Evolutionary conservation across 305 asterid species (phyloP), one percentile per base, ranked within the genome.

Genomic region (Solanum aculeatissimum): DNA sequence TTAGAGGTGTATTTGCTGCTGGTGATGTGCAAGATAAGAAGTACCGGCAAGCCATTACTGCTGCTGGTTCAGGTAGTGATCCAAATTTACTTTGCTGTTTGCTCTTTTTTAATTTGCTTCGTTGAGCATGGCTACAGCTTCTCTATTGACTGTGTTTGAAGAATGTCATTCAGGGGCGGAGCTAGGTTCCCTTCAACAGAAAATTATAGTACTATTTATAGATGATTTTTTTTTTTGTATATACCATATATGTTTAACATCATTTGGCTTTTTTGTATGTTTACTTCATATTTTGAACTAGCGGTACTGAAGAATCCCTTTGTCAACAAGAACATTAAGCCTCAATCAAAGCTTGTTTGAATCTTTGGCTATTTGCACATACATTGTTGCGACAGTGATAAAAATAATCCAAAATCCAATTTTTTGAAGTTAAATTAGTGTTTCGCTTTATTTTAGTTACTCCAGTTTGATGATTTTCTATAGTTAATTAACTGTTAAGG

Each of bases 11-110:
- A 65, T 97, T 95, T 69, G 99, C 98, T 19, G 97, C 98, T 38
- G 99, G 99, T 75, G 99, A 97, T 90, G 98, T 97, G 88, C 99
- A 97, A 89, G 98, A 95, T 86, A 95, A 97, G 94, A 95, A 95
- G 88, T 97, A 95, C 86, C 90, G 98, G 87, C 98, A 97, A 90
- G 99, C 98, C 27, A 81, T 97, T 84, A 93, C 98, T 35, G 98
- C 98, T 43, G 98, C 99, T 83, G 99, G 99, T 57, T 85, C 98
- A 32, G 99, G 98, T 95, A 66, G 74, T 66, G 14, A 8, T 66
- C 21, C 74, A 15, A 16, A 66, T 66, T 66, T 66, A 13, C 70
- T 25, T 62, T 62, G 69, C 69, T 62, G 18, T 62, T 69, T 69
- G 27, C 25, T 68, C 27, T 16, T 68, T 68, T 18, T 69, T 10